These are phyloP conservation scores for Epichloe aotearoae DNA, from an alignment of 2,329 filamentous ascomycete species.

Conservation along the genomic window DNA sequence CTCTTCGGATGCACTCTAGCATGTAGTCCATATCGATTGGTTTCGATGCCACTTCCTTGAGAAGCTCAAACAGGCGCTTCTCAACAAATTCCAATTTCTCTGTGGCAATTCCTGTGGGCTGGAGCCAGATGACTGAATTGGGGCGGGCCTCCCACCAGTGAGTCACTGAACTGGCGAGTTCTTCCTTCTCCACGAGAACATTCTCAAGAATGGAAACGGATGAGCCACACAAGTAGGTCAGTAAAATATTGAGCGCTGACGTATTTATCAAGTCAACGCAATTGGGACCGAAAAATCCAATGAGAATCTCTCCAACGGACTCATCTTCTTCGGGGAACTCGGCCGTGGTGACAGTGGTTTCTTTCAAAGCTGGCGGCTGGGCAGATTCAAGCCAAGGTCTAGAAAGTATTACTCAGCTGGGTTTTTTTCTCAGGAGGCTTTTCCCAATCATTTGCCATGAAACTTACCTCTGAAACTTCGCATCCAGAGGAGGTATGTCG, in stretches of 20 bases:
- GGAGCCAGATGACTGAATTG: conserved; percentile 73
- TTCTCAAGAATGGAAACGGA: conserved; percentile 90
- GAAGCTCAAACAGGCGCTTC: conserved; percentile 68
- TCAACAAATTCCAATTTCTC: conserved; percentile 75
- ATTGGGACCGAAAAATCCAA: conserved; percentile 77
- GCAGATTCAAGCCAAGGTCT: conserved; percentile 82
- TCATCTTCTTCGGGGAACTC: conserved; percentile 97
- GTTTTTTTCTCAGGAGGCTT: neutral
- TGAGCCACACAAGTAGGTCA: conserved; percentile 83
- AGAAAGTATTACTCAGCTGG: neutral
- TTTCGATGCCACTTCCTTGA: conserved; percentile 67
- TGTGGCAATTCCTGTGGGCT: conserved; percentile 75
- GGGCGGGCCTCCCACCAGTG: conserved; percentile 70
- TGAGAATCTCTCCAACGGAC: conserved; percentile 74
- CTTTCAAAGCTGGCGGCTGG: conserved; percentile 57
- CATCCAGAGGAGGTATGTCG: conserved; percentile 61
- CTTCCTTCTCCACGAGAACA: conserved; percentile 80
- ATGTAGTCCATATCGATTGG: conserved; percentile 85
- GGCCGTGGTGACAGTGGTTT: conserved; percentile 63
- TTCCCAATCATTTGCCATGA: neutral
- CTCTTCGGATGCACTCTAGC: conserved; percentile 71
- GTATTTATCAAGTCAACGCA: conserved; percentile 56
- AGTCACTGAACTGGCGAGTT: conserved; percentile 74
- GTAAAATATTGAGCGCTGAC: conserved; percentile 64
- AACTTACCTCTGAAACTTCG: conserved; percentile 55